Evolutionary conservation across 306 rosid genomes (phyloP).

Genomic region (Myrica gale): DNA sequence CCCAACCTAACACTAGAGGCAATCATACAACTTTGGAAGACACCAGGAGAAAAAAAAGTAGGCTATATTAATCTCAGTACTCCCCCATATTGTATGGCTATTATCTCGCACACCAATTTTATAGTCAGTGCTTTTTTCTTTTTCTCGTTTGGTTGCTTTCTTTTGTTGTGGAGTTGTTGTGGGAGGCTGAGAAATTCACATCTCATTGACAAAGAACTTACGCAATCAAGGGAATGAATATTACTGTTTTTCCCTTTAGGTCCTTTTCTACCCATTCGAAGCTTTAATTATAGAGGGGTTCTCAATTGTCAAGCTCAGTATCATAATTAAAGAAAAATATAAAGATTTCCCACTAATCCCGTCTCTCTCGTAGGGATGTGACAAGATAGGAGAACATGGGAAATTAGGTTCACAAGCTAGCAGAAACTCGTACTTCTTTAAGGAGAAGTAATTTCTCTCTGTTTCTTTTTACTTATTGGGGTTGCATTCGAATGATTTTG

Average conservation of each 20-base stretch:
- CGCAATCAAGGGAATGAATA: constrained; percentile 8
- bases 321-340: constrained; percentile 30
- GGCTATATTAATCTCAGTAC: no score
- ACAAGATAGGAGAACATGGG: constrained; percentile 10
- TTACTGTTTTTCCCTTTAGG: constrained; percentile 13
- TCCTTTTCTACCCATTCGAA: constrained; percentile 2
- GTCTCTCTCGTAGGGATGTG: constrained; percentile 18
- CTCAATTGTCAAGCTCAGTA: constrained; percentile 28
- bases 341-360: neutral
- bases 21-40: no score
- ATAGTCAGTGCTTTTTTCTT: no score
- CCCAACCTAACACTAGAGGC: no score
- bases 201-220: constrained; percentile 15
- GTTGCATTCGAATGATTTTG: constrained; percentile 56
- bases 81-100: neutral
- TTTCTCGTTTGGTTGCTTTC: neutral
- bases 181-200: neutral
- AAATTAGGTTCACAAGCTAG: constrained; percentile 26
- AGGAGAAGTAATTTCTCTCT: constrained; percentile 32
- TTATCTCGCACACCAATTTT: neutral
- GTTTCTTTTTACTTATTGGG: constrained; percentile 17
- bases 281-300: constrained; percentile 14
- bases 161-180: neutral
- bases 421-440: constrained; percentile 21
- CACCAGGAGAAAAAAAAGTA: no score